These are phyloP conservation scores for Calonectria pseudoreteaudii DNA, from an alignment of 2,329 filamentous ascomycete species.

Conservation along the genomic window DNA sequence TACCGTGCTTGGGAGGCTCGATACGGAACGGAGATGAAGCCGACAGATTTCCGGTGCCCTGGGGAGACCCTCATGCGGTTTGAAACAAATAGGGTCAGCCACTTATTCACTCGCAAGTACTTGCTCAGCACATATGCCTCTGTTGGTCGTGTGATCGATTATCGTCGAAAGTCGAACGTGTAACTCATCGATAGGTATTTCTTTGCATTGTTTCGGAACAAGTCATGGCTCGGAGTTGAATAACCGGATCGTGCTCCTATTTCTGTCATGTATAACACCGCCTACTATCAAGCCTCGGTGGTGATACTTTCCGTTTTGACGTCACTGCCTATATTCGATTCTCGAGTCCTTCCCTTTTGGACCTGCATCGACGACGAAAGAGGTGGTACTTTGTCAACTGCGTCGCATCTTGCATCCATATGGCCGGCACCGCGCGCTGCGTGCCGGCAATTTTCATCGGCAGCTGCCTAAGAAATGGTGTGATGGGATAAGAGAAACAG, in stretches of 20 bases:
- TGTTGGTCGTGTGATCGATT: not conserved
- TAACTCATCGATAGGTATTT: not conserved
- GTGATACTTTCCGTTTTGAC: not conserved
- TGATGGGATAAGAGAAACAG: not conserved
- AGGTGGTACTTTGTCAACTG: not conserved
- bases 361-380: not conserved
- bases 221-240: not conserved
- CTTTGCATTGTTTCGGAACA: not conserved
- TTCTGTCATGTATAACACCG: not conserved
- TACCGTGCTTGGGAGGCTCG: not conserved
- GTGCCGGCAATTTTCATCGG: not conserved
- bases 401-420: not conserved
- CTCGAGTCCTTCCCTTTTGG: not conserved
- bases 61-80: not conserved
- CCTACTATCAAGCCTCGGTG: not conserved
- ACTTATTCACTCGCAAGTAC: not conserved
- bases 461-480: not conserved
- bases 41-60: not conserved
- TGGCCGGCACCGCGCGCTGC: not conserved
- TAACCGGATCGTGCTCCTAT: not conserved
- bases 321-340: constrained; percentile 3
- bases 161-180: not conserved
- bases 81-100: not conserved
- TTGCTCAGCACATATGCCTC: not conserved
- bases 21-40: not conserved